Percentiles rank a stretch among this genome's conserved stretches.
These are phyloP conservation scores for Hymenotorrendiella dingleyae DNA, from an alignment of 2,329 filamentous ascomycete genomes.

Conservation along the genomic window DNA sequence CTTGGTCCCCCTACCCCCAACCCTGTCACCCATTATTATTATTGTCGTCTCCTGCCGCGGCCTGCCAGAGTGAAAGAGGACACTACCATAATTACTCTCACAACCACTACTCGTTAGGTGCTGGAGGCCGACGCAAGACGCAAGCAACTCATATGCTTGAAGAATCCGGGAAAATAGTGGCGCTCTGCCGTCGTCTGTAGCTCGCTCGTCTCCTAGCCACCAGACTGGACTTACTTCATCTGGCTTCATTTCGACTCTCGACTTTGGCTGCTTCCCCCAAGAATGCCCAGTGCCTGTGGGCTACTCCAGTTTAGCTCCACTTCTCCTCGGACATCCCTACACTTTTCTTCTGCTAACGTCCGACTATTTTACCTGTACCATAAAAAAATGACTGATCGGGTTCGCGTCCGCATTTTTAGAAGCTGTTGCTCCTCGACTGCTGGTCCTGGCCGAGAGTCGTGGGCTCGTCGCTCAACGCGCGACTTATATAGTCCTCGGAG, in stretches of 20 bases:
- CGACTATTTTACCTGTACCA: conserved; percentile 16
- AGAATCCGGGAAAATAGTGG: conserved; percentile 1
- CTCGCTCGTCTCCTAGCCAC: no score
- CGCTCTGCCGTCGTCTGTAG: neutral
- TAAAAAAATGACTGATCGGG: conserved; percentile 26
- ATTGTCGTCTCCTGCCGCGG: no score
- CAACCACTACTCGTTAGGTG: no score
- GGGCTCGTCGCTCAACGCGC: conserved; percentile 18
- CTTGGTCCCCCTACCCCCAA: neutral
- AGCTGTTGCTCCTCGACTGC: conserved; percentile 13
- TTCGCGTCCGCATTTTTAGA: conserved; percentile 18
- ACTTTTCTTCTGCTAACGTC: conserved; percentile 18
- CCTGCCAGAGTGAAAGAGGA: no score
- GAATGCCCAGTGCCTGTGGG: conserved; percentile 14
- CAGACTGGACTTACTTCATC: neutral
- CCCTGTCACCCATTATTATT: no score
- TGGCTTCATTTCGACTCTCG: neutral
- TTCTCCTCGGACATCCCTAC: no score
- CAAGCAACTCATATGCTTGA: neutral
- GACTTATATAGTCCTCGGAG: conserved; percentile 23
- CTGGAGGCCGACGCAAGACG: neutral
- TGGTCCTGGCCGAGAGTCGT: conserved; percentile 16
- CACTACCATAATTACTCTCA: no score
- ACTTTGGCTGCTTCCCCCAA: neutral
- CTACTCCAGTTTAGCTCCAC: conserved; percentile 21